These are phyloP conservation scores for Xanthoparmelia taractica DNA, from an alignment of 495 filamentous ascomycete species.

Conservation along the genomic window DNA sequence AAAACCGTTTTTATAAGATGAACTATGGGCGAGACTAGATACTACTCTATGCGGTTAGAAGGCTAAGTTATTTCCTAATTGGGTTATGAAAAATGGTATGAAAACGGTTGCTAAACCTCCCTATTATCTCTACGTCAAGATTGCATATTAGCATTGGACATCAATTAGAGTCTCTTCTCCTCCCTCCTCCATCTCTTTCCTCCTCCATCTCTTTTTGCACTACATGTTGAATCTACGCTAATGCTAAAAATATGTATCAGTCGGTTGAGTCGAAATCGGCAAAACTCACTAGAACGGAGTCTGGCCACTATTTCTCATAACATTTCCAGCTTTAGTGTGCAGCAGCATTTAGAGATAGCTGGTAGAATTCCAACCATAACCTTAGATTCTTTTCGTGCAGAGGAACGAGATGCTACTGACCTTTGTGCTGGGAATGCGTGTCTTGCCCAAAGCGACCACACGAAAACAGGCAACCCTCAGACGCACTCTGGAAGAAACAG, in stretches of 20 bases:
- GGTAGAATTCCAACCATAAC: neutral
- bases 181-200: neutral
- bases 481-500: neutral
- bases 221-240: neutral
- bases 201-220: no score
- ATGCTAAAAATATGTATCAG: neutral
- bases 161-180: no score
- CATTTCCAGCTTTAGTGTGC: neutral
- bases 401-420: neutral
- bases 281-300: neutral
- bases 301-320: neutral
- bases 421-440: neutral
- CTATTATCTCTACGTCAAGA: no score
- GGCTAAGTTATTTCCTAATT: no score
- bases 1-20: no score
- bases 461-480: neutral
- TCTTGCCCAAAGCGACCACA: neutral
- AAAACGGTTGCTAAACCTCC: no score
- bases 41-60: no score
- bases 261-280: slow-evolving; percentile 2
- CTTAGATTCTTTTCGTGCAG: neutral
- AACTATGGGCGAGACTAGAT: no score
- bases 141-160: no score
- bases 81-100: no score
- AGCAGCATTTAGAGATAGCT: neutral